Percentiles rank a stretch among this genome's conserved stretches.
phyloP scores from a whole-genome alignment of 176 grass and related monocot genomes.

The Triticum dicoccoides region DNA sequence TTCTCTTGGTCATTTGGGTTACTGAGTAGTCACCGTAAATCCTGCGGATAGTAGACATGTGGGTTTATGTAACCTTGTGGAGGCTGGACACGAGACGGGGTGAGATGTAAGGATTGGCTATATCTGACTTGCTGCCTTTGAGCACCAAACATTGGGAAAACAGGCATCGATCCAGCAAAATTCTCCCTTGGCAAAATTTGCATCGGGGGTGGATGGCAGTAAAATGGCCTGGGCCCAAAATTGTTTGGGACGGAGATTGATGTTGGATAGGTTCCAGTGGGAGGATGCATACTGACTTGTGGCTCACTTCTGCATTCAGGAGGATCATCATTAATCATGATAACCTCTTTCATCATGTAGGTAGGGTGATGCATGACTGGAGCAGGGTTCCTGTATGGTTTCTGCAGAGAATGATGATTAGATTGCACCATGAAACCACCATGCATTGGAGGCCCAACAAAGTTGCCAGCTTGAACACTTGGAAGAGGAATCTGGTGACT shows the following conservation, averaged over 20 bases:
- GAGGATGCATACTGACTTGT: conserved; percentile 33
- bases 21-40: conserved; percentile 46
- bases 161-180: conserved; percentile 39
- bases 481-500: conserved; percentile 41
- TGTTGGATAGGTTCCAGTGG: conserved; percentile 26
- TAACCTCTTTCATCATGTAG: conserved; percentile 68
- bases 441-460: conserved; percentile 32
- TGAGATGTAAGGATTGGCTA: conserved; percentile 43
- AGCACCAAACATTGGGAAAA: conserved; percentile 48
- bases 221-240: conserved; percentile 41
- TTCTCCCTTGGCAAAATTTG: conserved; percentile 47
- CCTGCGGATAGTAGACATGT: conserved; percentile 56
- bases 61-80: conserved; percentile 49
- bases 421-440: conserved; percentile 33
- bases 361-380: conserved; percentile 34
- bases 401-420: conserved; percentile 39
- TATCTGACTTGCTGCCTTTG: conserved; percentile 39
- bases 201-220: conserved; percentile 54
- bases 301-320: conserved; percentile 44
- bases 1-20: conserved; percentile 43
- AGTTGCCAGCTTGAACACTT: conserved; percentile 37
- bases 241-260: conserved; percentile 35
- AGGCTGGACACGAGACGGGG: conserved; percentile 44
- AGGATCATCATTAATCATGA: conserved; percentile 59
- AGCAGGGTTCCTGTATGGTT: conserved; percentile 34